Percentiles rank a stretch among this genome's conserved stretches.
Conservation (phyloP, 2,329 filamentous ascomycete species). For the Fulvia fulva region DNA sequence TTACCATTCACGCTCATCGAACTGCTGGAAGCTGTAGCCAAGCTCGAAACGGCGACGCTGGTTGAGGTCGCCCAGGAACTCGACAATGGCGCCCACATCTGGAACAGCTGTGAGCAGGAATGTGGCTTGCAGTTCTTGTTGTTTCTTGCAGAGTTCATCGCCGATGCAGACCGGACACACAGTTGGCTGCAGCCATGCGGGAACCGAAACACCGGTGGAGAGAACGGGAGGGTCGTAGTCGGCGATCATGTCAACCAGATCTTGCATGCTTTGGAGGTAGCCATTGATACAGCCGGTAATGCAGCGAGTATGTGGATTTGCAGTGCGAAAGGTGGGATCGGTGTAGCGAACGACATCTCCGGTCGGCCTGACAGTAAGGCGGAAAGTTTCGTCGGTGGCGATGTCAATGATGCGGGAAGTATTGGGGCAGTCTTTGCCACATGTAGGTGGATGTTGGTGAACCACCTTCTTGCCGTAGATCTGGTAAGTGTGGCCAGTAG, state of each 20-base stretch:
- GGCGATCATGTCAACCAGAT: conserved; percentile 17
- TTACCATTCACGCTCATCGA: conserved; percentile 30
- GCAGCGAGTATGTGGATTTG: conserved; percentile 8
- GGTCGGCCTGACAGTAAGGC: conserved; percentile 14
- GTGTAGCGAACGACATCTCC: conserved; percentile 20
- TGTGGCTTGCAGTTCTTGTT: conserved; percentile 21
- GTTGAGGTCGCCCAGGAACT: conserved; percentile 17
- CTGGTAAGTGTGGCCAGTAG: conserved; percentile 18
- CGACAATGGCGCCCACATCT: conserved; percentile 12
- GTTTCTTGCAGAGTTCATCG: conserved; percentile 17
- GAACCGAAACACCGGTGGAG: not conserved
- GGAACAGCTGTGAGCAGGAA: conserved; percentile 7
- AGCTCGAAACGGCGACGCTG: conserved; percentile 14
- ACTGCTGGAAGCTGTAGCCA: conserved; percentile 23
- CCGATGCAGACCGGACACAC: conserved; percentile 30
- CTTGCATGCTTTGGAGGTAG: conserved; percentile 15
- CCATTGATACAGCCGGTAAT: conserved; percentile 4
- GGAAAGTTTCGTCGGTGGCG: conserved; percentile 7
- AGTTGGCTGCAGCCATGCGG: conserved; percentile 11
- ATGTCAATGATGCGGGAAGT: conserved; percentile 13
- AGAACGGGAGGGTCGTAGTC: conserved; percentile 19
- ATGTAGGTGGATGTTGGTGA: conserved; percentile 5
- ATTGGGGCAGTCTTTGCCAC: conserved; percentile 5
- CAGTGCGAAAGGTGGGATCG: conserved; percentile 11
- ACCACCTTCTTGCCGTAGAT: conserved; percentile 20